Percentiles rank a stretch among this genome's conserved stretches.
phyloP scores from a whole-genome alignment of 176 grass and related monocot genomes.

The Tillandsia fasciculata region DNA sequence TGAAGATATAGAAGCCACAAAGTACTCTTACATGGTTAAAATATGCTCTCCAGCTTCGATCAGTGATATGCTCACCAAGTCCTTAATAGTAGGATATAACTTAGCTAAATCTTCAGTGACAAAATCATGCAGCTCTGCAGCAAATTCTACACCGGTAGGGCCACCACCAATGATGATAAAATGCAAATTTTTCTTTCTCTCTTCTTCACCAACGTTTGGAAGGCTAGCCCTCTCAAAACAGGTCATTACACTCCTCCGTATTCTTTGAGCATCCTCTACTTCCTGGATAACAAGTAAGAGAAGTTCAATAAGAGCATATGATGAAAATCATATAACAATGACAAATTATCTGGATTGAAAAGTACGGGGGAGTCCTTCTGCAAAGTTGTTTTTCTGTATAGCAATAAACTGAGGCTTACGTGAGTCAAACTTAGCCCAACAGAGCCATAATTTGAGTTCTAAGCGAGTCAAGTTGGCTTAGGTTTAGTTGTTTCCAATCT shows the following conservation, averaged over 20 bases:
- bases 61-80: conserved; percentile 87
- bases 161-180: conserved; percentile 93
- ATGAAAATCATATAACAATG: not conserved
- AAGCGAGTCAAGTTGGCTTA: no score
- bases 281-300: conserved; percentile 39
- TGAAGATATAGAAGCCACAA: not conserved
- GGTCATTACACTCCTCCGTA: conserved; percentile 73
- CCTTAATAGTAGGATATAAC: conserved; percentile 62
- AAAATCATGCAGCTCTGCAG: conserved; percentile 86
- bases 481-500: no score
- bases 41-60: conserved; percentile 89
- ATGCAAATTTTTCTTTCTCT: conserved; percentile 86
- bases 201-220: conserved; percentile 61
- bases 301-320: not conserved
- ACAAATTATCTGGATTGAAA: no score
- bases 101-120: conserved; percentile 79
- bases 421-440: no score
- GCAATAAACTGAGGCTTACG: no score
- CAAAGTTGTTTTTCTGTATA: no score
- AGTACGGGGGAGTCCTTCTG: no score
- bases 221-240: conserved; percentile 90
- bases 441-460: not conserved
- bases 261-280: conserved; percentile 90
- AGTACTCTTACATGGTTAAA: conserved; percentile 64
- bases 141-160: conserved; percentile 94